Percentiles rank a stretch among this genome's conserved stretches.
Evolutionary conservation across 495 filamentous ascomycete genomes (phyloP).

Genomic region (Articulospora tetracladia): DNA sequence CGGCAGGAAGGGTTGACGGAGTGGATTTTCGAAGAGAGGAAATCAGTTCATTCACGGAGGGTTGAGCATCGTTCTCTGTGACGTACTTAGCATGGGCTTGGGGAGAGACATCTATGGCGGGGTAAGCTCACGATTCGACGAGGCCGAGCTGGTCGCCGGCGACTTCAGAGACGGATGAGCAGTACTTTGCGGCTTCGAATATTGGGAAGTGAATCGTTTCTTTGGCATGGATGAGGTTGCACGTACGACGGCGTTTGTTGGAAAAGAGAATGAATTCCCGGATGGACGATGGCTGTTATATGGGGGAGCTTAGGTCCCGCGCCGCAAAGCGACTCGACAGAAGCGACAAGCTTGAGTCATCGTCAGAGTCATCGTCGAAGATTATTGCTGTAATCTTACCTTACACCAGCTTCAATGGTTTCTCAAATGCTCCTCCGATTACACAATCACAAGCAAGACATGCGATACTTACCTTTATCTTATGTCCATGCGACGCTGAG

Average conservation of each 20-base stretch:
- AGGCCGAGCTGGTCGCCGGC: conserved; percentile 22
- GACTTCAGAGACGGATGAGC: conserved; percentile 30
- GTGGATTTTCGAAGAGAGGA: conserved; percentile 39
- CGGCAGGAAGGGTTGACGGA: conserved; percentile 14
- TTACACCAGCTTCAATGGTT: no score
- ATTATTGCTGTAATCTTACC: no score
- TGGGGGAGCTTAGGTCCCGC: no score
- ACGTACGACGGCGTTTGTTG: background rate
- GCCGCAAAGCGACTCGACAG: no score
- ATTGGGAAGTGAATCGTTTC: conserved; percentile 43
- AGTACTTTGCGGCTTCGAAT: conserved; percentile 49
- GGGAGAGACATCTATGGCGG: background rate
- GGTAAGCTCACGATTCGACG: conserved; percentile 13
- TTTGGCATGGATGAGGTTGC: conserved; percentile 42
- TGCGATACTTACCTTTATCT: no score
- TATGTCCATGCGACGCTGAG: no score
- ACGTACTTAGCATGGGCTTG: conserved; percentile 13
- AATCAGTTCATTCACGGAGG: conserved; percentile 47
- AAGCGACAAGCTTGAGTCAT: no score
- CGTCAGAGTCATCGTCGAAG: no score
- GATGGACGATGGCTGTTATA: background rate
- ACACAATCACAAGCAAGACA: no score
- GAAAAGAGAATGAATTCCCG: background rate
- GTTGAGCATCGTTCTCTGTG: conserved; percentile 23
- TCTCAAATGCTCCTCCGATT: no score